Percentiles rank a stretch among this genome's conserved stretches.
These are phyloP conservation scores for Fusarium acutatum DNA, from an alignment of 2,329 filamentous ascomycete species.

Conservation along the genomic window DNA sequence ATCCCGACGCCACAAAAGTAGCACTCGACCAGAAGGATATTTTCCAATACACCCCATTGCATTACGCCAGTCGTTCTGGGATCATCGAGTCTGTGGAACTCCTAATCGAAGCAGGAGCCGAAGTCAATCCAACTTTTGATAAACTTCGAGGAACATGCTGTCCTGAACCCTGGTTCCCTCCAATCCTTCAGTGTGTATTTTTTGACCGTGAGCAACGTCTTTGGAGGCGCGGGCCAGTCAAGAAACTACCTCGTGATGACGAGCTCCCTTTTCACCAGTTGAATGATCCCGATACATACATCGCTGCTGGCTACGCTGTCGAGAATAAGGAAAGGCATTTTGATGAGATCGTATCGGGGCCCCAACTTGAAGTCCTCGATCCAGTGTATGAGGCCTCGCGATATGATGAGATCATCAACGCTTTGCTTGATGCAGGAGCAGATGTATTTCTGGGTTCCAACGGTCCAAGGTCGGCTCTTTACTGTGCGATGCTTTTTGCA, in stretches of 20 bases:
- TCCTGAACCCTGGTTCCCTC: slow-evolving; percentile 24
- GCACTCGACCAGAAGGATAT: slow-evolving; percentile 19
- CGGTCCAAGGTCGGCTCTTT: not conserved
- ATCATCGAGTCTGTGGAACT: slow-evolving; percentile 17
- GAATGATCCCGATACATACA: not conserved
- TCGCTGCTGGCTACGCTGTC: slow-evolving; percentile 2
- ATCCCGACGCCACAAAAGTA: not conserved
- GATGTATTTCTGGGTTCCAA: not conserved
- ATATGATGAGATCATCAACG: slow-evolving; percentile 20
- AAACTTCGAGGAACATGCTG: not conserved
- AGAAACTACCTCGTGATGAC: not conserved
- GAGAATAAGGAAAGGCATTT: not conserved
- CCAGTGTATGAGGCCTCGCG: not conserved
- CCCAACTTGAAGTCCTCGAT: not conserved
- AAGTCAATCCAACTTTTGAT: slow-evolving; percentile 1
- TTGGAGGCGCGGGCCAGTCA: slow-evolving; percentile 1
- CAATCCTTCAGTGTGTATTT: slow-evolving; percentile 30
- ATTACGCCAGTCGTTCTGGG: slow-evolving; percentile 29
- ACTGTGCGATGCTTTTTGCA: slow-evolving; percentile 20
- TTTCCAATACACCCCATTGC: slow-evolving; percentile 22
- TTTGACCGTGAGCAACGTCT: slow-evolving; percentile 16
- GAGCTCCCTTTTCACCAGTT: not conserved
- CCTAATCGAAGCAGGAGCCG: slow-evolving; percentile 25
- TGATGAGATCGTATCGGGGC: not conserved
- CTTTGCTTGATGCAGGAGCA: slow-evolving; percentile 14